Percentiles rank a stretch among this genome's conserved stretches.
Conservation (phyloP, 169 alveolate species). For the Cryptosporidium meleagridis region DNA sequence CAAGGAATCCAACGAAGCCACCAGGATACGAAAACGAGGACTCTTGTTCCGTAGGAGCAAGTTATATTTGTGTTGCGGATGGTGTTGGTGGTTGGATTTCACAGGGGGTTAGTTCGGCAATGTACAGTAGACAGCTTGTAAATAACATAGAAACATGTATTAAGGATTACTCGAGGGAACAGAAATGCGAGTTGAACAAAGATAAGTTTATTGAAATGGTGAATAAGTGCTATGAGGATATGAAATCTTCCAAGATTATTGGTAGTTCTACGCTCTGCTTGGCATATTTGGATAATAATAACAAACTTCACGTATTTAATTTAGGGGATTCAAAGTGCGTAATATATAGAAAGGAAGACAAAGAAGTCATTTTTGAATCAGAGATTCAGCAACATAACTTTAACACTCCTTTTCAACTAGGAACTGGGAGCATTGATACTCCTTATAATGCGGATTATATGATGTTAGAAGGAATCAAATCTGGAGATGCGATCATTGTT, state of each 20-base stretch:
- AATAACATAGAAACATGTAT: background rate
- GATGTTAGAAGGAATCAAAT: background rate
- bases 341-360: slow-evolving; percentile 22
- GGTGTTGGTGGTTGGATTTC: slow-evolving; percentile 73
- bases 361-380: slow-evolving; percentile 27
- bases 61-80: slow-evolving; percentile 63
- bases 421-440: slow-evolving; percentile 51
- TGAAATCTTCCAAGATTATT: slow-evolving; percentile 29
- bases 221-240: slow-evolving; percentile 14
- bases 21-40: slow-evolving; percentile 53
- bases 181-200: background rate
- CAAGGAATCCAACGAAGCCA: slow-evolving; percentile 50
- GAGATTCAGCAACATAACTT: slow-evolving; percentile 55
- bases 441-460: slow-evolving; percentile 38
- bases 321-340: slow-evolving; percentile 63
- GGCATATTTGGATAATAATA: slow-evolving; percentile 6
- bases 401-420: slow-evolving; percentile 52
- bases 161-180: background rate
- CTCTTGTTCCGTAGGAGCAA: slow-evolving; percentile 24
- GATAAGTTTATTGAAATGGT: slow-evolving; percentile 5
- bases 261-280: slow-evolving; percentile 59
- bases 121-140: slow-evolving; percentile 39
- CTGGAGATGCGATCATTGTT: slow-evolving; percentile 37
- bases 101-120: slow-evolving; percentile 55
- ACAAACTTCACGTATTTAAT: slow-evolving; percentile 36